Evolutionary conservation across 2,329 filamentous ascomycete species (phyloP), one percentile per base, ranked within the genome.

Genomic region (Cladosporium sp.): DNA sequence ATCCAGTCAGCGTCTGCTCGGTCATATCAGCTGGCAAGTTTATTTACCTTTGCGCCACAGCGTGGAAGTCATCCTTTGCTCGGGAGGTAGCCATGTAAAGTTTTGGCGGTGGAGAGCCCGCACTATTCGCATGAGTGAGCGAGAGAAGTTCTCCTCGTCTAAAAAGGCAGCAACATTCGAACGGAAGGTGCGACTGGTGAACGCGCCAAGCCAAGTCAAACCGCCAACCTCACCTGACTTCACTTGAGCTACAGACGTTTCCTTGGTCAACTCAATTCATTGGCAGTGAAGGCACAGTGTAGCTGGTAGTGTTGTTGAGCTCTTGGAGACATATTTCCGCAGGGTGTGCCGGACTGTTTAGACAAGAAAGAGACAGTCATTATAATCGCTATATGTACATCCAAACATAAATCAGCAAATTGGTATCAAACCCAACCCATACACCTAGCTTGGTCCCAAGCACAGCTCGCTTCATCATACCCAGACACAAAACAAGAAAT

Each of bases 391-490:
- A 57, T 40, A 57, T 57, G 55, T 57, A 57, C 55, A 57, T 31
- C 33, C 21, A 35, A 40, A 29, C 56, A 21, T 23, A 59, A 59
- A 59, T 59, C 56, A 59, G 56, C 56, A 59, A 59, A 59, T 59
- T 59, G 56, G 56, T 59, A 59, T 59, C 33, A 59, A 59, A 37
- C 35, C 56, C 37, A 23, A 21, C 31, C 56, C 35, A 31, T 59
- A 46, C 35, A 59, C 56, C 56, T 46, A 59, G 33, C 55, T 33
- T 40, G 35, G 55, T 58, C 35, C 55, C 26, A 29, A 58, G 21
- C 21, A 46, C 26, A 26, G 5, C 37, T 59, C 23, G 35, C 35
- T 46, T n/a, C 21, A 29, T 59, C 35, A 46, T 59, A 37, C 37
- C 56, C 56, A 40, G 40, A 46, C 56, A 46, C 10, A 46, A 59